Percentiles rank a stretch among this genome's conserved stretches.
phyloP scores from a whole-genome alignment of 2,329 filamentous ascomycete species.

The Ophidiomyces ophidiicola region DNA sequence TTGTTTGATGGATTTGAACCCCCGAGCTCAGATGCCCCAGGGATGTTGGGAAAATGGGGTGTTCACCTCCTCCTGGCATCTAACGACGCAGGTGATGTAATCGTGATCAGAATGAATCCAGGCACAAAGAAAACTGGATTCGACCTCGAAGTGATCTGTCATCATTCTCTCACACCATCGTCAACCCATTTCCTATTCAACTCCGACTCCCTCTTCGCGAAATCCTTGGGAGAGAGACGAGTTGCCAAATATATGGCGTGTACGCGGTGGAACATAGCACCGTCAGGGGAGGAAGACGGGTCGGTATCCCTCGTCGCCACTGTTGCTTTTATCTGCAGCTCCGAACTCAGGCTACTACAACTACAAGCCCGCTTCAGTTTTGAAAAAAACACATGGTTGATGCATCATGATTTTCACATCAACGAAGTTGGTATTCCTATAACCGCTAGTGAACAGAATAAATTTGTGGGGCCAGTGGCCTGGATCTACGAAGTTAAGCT shows the following conservation, averaged over 20 bases:
- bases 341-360: slow-evolving; percentile 18
- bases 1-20: background rate
- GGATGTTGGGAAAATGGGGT: slow-evolving; percentile 22
- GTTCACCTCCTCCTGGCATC: slow-evolving; percentile 26
- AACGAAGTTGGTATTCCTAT: background rate
- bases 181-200: slow-evolving; percentile 15
- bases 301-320: background rate
- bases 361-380: background rate
- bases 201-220: slow-evolving; percentile 23
- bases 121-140: slow-evolving; percentile 3
- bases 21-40: slow-evolving; percentile 7
- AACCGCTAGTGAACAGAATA: too few species aligned
- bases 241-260: slow-evolving; percentile 23
- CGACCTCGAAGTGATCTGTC: slow-evolving; percentile 19
- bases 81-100: slow-evolving; percentile 31
- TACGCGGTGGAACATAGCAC: slow-evolving; percentile 22
- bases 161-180: slow-evolving; percentile 16
- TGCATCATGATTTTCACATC: background rate
- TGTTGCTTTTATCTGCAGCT: slow-evolving; percentile 23
- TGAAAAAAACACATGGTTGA: background rate
- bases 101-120: slow-evolving; percentile 21
- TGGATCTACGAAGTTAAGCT: slow-evolving; percentile 5
- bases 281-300: background rate
- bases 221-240: slow-evolving; percentile 19
- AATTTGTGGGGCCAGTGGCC: slow-evolving; percentile 9